Conservation (phyloP, 306 rosid species). For the Lathyrus oleraceus region DNA sequence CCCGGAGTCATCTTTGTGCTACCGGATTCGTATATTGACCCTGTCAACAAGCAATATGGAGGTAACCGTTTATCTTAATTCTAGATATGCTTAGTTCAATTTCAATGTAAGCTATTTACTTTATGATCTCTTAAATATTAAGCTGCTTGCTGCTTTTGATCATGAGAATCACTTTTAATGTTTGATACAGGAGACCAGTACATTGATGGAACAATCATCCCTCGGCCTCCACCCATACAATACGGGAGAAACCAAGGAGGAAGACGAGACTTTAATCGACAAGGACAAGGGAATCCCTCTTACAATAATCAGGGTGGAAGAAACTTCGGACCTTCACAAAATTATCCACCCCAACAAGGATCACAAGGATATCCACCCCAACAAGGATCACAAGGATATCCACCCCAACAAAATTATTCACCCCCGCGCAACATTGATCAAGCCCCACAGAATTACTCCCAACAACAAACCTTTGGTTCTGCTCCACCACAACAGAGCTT, state of each 20-base stretch:
- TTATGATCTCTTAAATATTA: not conserved
- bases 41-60: constrained; percentile 82
- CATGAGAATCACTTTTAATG: constrained; percentile 2
- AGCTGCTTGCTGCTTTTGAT: not conserved
- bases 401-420: constrained; percentile 26
- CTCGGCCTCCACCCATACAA: constrained; percentile 85
- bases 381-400: constrained; percentile 34
- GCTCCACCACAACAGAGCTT: constrained; percentile 43
- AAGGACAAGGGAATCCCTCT: constrained; percentile 49
- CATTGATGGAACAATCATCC: constrained; percentile 75
- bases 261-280: constrained; percentile 39
- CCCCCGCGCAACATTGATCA: constrained; percentile 47
- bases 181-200: constrained; percentile 77
- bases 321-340: constrained; percentile 55
- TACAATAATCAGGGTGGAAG: constrained; percentile 52
- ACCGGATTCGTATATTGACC: constrained; percentile 84
- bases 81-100: not conserved
- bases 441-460: constrained; percentile 34
- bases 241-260: constrained; percentile 60
- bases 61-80: constrained; percentile 43
- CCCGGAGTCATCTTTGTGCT: constrained; percentile 79
- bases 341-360: constrained; percentile 39
- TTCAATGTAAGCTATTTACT: not conserved
- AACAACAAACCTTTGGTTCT: constrained; percentile 37
- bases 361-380: constrained; percentile 34